Evolutionary conservation across 164 flowering plant genomes (phyloP), one percentile per base, ranked within the genome.

Genomic region (Berberis vulgaris): DNA sequence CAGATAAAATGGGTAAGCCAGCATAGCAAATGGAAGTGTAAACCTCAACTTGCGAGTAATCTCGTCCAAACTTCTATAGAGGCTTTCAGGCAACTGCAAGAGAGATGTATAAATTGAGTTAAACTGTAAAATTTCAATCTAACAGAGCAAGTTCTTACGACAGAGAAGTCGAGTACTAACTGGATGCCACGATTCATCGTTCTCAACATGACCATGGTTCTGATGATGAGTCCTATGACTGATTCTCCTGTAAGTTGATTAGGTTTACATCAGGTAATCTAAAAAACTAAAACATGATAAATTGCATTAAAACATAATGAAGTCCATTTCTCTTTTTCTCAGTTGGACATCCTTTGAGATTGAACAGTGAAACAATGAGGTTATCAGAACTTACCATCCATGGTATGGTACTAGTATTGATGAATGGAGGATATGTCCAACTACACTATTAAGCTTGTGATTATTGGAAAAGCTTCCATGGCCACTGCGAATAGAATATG

Each of bases 1-100:
- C 76, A 88, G 75, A 68, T 88, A 88, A 69, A 85, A 3, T 43
- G 96, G 96, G 57, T 69, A 88, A 10, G 90, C 96, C 54, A 88
- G 71, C 85, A 88, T 62, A 10, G 92, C 88, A 54, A 85, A 84
- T 2, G 96, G 96, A 56, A 72, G 43, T 0, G 73, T 83, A 68
- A 82, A 88, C 1, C 96, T 69, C 67, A 86, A 56, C 2, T 39
- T 63, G 41, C 56, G 64, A 0, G 88, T 77, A 5, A 45, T 8
- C 1, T 1, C 68, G 70, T 86, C 85, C 71, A 88, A 67, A 49
- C 44, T 76, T 67, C 41, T 82, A 74, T 69, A 88, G 3, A 82
- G 58, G 60, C 70, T 88, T 81, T 86, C 84, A 45, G 91, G 46
- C 67, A 88, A 65, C 96, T 88, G 76, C 64, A 69, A 57, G 47